Base-by-base conservation (phyloP, 1,284 basidiomycete genomes). In the Naganishia sp. region DNA sequence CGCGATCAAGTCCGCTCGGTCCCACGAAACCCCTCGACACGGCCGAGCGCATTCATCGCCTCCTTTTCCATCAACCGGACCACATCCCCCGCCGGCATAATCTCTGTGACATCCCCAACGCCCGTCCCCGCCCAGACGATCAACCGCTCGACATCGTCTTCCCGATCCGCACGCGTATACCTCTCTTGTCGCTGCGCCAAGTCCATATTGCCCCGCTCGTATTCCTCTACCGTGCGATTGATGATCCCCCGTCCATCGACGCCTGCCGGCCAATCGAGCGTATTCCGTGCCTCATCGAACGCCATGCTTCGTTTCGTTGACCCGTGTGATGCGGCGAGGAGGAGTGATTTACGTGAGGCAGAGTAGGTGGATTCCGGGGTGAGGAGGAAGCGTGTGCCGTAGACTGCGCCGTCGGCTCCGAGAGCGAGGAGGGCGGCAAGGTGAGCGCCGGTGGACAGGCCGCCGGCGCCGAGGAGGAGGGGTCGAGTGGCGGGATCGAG, bases 371-470 rank as follows among this genome's bases (percentile, higher is more conserved):
- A 48, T 55, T 66, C 65, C 15, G 65, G 65, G 36, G 65, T 66
- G 15, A 66, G 42, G 50, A 66, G 65, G 57, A 66, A 66, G 1
- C 65, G 65, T 21, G 65, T 66, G 25, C 65, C 65, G 33, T 61
- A 66, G 3, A 66, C 65, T 31, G 65, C 65, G 16, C 65, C 65
- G 36, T 56, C 23, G 31, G 55, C 64, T 28, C 78, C 64, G 13
- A 66, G 56, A 15, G 56, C 28, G 55, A 66, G 49, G 48, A 53
- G 31, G 6, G 64, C 39, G 15, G 55, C 55, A 42, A 66, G 55
- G 55, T 65, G 64, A 0, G 25, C 21, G 45, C 64, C 64, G 9
- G 54, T 56, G 6, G 64, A 57, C 50, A 63, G 61, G 28, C 61
- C 61, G 44, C 61, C 61, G n/a, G 61, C 61, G 43, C 50, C 61